A percentile compares a stretch with the other conserved stretches of the same genome.
Conservation (phyloP, 768 basidiomycete species). For the Leccinum broughii region DNA sequence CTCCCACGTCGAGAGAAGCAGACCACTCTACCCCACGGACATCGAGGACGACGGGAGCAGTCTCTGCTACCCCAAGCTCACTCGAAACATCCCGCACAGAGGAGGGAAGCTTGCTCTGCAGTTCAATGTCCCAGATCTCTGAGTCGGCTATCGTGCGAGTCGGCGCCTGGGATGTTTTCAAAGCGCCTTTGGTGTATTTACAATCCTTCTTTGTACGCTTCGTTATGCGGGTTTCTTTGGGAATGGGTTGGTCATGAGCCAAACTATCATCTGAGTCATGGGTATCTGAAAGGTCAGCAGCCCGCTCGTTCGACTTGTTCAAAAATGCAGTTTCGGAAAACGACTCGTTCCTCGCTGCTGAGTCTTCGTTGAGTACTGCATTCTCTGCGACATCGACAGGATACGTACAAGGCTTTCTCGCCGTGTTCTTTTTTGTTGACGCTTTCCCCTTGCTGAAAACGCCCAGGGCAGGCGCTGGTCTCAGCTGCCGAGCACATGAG, state of each 20-base stretch:
- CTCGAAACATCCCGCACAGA: slow-evolving; percentile 18
- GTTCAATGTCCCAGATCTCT: slow-evolving; percentile 58
- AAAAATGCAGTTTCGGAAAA: slow-evolving; percentile 54
- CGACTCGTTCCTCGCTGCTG: slow-evolving; percentile 16
- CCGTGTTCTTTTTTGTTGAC: slow-evolving; percentile 28
- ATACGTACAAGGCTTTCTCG: slow-evolving; percentile 18
- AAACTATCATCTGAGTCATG: slow-evolving; percentile 10
- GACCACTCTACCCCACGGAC: slow-evolving; percentile 34
- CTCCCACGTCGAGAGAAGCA: slow-evolving; percentile 7
- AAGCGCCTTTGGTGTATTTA: background rate
- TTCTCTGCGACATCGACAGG: background rate
- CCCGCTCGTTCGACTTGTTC: slow-evolving; percentile 27
- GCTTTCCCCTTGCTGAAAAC: slow-evolving; percentile 40
- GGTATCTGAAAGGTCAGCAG: slow-evolving; percentile 7
- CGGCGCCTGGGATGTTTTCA: slow-evolving; percentile 1
- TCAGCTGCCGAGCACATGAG: slow-evolving; percentile 28
- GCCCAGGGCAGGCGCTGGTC: slow-evolving; percentile 30
- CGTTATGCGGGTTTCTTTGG: slow-evolving; percentile 9
- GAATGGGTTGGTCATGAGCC: slow-evolving; percentile 15
- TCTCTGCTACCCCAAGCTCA: slow-evolving; percentile 11
- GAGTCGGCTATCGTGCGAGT: slow-evolving; percentile 33
- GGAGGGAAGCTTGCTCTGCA: slow-evolving; percentile 31
- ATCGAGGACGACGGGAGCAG: slow-evolving; percentile 39
- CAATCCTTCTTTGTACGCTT: slow-evolving; percentile 4
- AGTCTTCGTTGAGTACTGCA: background rate